Conservation (phyloP, 202 grass and related monocot species). For the Alloteropsis angusta region DNA sequence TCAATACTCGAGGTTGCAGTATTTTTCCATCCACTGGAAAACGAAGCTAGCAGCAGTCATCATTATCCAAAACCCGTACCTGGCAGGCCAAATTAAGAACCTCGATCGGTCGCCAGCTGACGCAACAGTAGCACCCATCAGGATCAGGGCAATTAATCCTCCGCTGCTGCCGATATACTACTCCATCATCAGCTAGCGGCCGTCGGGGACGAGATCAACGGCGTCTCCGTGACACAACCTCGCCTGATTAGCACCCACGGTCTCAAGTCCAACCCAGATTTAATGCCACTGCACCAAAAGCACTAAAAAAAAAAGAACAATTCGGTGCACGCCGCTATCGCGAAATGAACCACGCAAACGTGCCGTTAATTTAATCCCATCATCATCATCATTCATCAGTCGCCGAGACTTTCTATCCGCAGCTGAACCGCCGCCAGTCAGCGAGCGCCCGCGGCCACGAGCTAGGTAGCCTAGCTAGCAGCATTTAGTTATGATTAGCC, state of each 20-base stretch:
- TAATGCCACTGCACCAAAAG: background rate
- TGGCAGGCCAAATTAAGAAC: background rate
- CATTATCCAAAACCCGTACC: background rate
- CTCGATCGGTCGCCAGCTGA: background rate
- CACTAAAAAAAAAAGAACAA: background rate
- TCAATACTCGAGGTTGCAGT: background rate
- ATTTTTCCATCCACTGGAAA: background rate
- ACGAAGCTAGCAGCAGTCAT: background rate
- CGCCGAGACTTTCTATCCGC: background rate
- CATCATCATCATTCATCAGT: background rate
- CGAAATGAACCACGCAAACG: background rate
- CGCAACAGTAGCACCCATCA: background rate
- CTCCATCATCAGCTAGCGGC: background rate
- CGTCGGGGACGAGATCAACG: background rate
- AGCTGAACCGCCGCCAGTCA: background rate
- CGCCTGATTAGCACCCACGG: slow-evolving; percentile 37
- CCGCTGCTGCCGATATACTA: background rate
- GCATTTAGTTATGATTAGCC: background rate
- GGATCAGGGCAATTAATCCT: slow-evolving; percentile 11
- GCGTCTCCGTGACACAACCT: slow-evolving; percentile 29
- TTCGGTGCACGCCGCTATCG: slow-evolving; percentile 31
- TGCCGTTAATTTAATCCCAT: slow-evolving; percentile 9
- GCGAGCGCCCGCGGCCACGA: too few relatives aligned
- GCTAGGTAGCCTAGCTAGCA: background rate
- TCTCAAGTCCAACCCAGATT: slow-evolving; percentile 6